A percentile compares a stretch with the other conserved stretches of the same genome.
Conservation (phyloP, 805 yeast species). For the Wickerhamomyces bisporus region DNA sequence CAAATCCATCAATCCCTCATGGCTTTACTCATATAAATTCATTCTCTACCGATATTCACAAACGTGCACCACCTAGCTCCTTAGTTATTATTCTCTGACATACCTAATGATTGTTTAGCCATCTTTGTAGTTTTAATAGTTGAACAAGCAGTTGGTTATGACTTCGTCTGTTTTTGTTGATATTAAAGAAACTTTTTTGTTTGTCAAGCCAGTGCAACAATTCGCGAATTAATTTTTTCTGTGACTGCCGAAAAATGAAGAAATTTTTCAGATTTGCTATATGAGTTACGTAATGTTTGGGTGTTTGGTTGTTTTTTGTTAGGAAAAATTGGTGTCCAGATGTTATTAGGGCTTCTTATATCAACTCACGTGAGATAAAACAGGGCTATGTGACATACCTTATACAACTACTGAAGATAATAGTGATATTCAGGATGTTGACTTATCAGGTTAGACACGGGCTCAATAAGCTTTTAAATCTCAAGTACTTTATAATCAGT, state of each 20-base stretch:
- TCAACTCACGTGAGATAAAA: not conserved
- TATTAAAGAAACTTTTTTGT: slow-evolving; percentile 13
- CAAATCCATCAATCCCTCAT: no score
- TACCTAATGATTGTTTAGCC: slow-evolving; percentile 49
- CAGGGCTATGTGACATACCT: no score
- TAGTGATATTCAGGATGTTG: no score
- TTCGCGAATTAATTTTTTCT: not conserved
- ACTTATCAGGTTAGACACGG: no score
- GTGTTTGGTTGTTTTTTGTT: no score
- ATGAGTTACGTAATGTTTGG: no score
- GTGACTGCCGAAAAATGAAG: not conserved
- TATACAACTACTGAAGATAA: no score
- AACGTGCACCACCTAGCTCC: no score
- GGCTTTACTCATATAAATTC: no score
- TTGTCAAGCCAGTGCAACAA: not conserved
- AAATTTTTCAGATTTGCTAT: not conserved
- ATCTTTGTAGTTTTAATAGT: slow-evolving; percentile 21
- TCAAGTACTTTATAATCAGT: no score
- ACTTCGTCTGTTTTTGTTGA: slow-evolving; percentile 13
- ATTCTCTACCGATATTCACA: no score
- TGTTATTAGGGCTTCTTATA: not conserved
- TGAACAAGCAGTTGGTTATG: not conserved
- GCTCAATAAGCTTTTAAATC: no score
- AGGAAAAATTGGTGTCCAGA: not conserved
- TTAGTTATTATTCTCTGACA: slow-evolving; percentile 25